Evolutionary conservation across 148 eudicot genomes (phyloP), one percentile per base, ranked within the genome.

Genomic region (Spergularia marina): DNA sequence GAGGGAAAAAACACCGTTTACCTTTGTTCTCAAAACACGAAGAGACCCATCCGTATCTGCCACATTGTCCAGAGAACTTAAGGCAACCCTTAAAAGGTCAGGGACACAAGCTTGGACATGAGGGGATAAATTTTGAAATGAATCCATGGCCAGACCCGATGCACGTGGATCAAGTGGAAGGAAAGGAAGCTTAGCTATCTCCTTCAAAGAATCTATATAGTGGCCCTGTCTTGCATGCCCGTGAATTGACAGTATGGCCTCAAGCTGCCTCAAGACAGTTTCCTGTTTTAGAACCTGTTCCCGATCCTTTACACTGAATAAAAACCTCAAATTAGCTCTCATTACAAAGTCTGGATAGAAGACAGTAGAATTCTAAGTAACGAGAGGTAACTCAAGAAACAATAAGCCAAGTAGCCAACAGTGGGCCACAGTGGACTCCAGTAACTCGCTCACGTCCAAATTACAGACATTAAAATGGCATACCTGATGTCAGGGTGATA

Each of bases 91-190:
- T 65, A 94, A 81, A 77, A 94, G 90, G 79, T 92, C 96, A 49
- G 98, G 98, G 41, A 94, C 88, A 81, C 98, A 94, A 72, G 96
- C 85, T 81, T 91, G 97, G 53, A 94, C 96, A 74, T 91, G 86
- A 16, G 91, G 89, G 41, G 96, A 94, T 61, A 91, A 75, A 77
- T 79, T 89, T 69, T 90, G 86, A 79, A 85, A 90, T 39, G 78
- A 72, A 60, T 90, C 93, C 68, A 75, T 74, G 47, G 89, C 73
- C 13, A 80, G 67, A 82, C 91, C 89, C 23, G 91, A 86, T 11
- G 90, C 55, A 21, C 92, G 87, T 65, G 96, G 97, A 83, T 91
- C 97, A 40, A 94, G 76, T 64, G 98, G 98, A 78, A 94, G 97
- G 78, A 94, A 94, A 4, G 92, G 87, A 78, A 94, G 91, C 82